Base-by-base conservation (phyloP, 202 grass and related monocot species). In the Brachypodium distachyon region DNA sequence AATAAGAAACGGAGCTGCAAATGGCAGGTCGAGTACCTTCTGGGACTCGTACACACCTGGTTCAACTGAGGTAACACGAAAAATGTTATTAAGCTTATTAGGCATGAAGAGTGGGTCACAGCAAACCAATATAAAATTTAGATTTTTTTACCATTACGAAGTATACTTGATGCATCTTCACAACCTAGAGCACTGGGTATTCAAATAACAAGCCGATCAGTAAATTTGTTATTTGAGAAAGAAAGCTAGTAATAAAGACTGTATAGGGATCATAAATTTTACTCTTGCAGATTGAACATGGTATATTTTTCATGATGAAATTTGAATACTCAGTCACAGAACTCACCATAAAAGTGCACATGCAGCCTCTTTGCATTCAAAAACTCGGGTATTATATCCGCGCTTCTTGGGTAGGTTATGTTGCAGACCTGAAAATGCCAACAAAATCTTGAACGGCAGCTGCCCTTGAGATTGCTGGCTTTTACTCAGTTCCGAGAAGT, bases 401-500 rank as follows among this genome's bases (percentile, higher is more conserved):
- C 77, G 60, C 43, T 92, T 92, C 82, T 94, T 95, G 10, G 87
- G 89, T 58, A 98, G 85, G 79, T 92, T 90, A 76, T 98, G 83
- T 77, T 93, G 88, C 64, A 95, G 73, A 44, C 91, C 96, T 72
- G 96, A 98, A 90, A 98, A 95, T 73, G 91, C 91, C 61, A 98
- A 83, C 39, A 98, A 74, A 90, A 98, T 92, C 86, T 95, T 98
- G 91, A 90, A 98, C 67, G 87, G 52, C 61, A 84, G 28, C 52
- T 81, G 55, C 72, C 70, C 89, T 40, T 74, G 55, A 84, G 46
- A 49, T 74, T 84, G 73, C 29, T 80, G 76, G 36, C 77, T 81
- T 84, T 88, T 90, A 60, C 77, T 89, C 77, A 86, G 54, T 70
- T 90, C 87, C 26, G 83, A 83, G 86, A 98, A 98, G 41, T 84